These are phyloP conservation scores for Chytridiales sp. DNA, from an alignment of 371 early-diverging fungal species.

Conservation along the genomic window DNA sequence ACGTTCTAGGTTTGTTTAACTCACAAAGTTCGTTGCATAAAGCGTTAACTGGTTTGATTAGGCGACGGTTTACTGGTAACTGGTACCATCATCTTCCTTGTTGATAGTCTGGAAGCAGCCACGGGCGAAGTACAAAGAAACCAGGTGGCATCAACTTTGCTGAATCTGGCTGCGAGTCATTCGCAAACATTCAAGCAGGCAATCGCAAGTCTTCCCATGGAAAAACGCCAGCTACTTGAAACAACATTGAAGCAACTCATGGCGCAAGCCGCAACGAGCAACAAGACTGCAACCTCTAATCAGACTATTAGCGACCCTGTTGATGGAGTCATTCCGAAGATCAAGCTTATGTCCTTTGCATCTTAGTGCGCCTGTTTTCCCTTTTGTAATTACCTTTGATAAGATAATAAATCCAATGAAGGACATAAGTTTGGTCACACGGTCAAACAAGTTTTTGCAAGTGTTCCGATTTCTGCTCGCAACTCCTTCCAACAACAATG, in stretches of 20 bases:
- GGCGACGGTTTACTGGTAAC: constrained; percentile 2
- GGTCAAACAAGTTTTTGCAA: no score
- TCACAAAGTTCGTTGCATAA: background rate
- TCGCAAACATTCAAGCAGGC: constrained; percentile 26
- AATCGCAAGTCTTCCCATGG: constrained; percentile 22
- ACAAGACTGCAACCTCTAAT: background rate
- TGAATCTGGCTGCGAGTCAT: constrained; percentile 38
- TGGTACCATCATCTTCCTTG: background rate
- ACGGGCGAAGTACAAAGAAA: constrained; percentile 8
- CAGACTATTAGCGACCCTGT: background rate
- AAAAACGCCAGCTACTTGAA: constrained; percentile 22
- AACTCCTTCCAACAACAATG: no score
- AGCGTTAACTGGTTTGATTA: constrained; percentile 8
- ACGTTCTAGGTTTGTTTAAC: background rate
- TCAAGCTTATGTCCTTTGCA: constrained; percentile 17
- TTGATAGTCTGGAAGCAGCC: background rate
- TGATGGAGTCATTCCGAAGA: constrained; percentile 2
- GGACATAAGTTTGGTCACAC: no score
- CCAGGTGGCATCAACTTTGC: constrained; percentile 22
- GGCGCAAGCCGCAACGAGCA: background rate
- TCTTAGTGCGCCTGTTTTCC: no score
- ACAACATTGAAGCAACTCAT: constrained; percentile 31
- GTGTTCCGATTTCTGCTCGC: no score
- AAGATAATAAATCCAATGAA: no score
- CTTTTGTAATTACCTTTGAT: no score